A percentile compares a stretch with the other conserved stretches of the same genome.
Evolutionary conservation across 73 alveolate species (phyloP).

Genomic region (Tetrahymena borealis): DNA sequence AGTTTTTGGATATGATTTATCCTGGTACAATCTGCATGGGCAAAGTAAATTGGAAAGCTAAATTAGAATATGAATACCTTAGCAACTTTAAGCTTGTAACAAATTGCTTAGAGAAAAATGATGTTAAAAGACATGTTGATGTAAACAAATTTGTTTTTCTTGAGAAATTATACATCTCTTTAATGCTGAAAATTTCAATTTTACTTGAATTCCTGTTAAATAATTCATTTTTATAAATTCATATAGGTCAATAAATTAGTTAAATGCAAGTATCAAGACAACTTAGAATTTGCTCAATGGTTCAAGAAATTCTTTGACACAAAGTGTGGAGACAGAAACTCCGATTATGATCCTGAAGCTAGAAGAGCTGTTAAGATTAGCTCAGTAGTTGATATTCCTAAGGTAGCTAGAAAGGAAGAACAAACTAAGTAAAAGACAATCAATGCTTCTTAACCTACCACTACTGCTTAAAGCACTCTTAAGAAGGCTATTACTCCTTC

Average conservation of each 20-base stretch:
- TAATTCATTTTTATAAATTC: no score
- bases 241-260: neutral
- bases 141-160: neutral
- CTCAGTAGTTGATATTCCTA: neutral
- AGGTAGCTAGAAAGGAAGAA: neutral
- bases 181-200: neutral
- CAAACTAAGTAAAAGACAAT: neutral
- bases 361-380: neutral
- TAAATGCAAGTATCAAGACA: neutral
- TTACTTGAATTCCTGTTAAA: no score
- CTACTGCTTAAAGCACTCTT: neutral
- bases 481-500: neutral
- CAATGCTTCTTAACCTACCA: neutral
- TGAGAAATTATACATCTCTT: neutral
- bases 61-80: slow-evolving; percentile 64
- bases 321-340: neutral
- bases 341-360: neutral
- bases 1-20: slow-evolving; percentile 65
- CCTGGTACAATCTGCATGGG: slow-evolving; percentile 60
- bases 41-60: slow-evolving; percentile 77
- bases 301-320: neutral
- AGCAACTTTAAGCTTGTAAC: slow-evolving; percentile 65
- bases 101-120: slow-evolving; percentile 24
- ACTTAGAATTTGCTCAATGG: neutral
- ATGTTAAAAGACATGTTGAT: neutral